These are phyloP conservation scores for Trichoderma asperellum DNA, from an alignment of 2,329 filamentous ascomycete genomes.

Conservation along the genomic window DNA sequence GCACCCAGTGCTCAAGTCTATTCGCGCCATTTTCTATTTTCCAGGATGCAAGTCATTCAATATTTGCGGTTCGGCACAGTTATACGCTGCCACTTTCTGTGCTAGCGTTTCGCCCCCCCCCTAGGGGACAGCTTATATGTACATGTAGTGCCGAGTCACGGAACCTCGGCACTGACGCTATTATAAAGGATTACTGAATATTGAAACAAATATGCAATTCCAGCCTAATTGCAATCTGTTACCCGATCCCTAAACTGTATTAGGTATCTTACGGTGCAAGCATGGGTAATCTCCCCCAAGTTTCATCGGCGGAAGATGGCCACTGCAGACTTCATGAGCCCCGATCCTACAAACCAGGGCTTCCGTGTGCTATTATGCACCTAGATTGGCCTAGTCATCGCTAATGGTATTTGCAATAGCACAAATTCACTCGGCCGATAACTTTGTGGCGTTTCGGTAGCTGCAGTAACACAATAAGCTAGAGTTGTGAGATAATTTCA, in stretches of 20 bases:
- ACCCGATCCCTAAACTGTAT: not conserved
- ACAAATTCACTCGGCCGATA: not conserved
- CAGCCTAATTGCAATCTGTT: not conserved
- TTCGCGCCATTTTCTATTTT: not conserved
- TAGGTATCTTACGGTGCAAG: not conserved
- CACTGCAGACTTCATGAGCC: not conserved
- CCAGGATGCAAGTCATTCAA: not conserved
- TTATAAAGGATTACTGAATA: not conserved
- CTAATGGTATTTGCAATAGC: not conserved
- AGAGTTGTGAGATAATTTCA: not conserved
- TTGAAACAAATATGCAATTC: not conserved
- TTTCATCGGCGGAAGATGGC: not conserved
- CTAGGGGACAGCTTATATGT: no score
- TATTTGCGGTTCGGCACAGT: not conserved
- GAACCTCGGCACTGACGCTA: not conserved
- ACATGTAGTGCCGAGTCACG: not conserved
- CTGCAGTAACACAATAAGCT: not conserved
- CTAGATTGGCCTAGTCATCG: not conserved
- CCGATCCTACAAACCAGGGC: not conserved
- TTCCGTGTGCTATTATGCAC: not conserved
- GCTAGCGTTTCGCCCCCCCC: no score
- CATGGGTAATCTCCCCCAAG: not conserved
- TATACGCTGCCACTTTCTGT: no score
- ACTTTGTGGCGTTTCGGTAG: not conserved
- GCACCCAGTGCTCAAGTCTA: not conserved